Base-by-base conservation (phyloP, 2,329 filamentous ascomycete genomes). In the Peltaster fructicola region DNA sequence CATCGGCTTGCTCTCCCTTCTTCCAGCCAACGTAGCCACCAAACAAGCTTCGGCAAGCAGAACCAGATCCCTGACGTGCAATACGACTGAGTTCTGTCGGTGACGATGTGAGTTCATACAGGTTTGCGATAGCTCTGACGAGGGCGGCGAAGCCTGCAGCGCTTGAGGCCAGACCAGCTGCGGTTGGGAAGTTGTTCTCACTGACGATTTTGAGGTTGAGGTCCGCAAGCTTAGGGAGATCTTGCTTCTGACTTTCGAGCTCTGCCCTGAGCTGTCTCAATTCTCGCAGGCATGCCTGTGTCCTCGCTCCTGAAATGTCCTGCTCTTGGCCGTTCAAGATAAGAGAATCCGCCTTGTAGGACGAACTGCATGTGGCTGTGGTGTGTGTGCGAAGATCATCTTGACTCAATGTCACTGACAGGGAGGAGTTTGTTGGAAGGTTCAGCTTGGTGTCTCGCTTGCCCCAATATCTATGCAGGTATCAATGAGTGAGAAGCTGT, bases 101-200 rank as follows among this genome's bases (percentile, higher is more conserved):
- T 0, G 73, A 72, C 31, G 81, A 68, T 4, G 77, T 73, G 5
- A 98, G 70, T 48, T 78, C 64, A 58, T 95, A 98, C 19, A 98
- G 68, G 51, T 95, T 68, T 17, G 88, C 88, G 40, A 98, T 80
- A 36, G 80, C 84, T 30, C 82, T 69, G 11, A 95, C 65, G 1
- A 73, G 55, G 8, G 69, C 68, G 17, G 68, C 69, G 38, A 73
- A 70, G 13, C 68, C 69, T n/a, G 68, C 68, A n/a, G 68, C 68
- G 12, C 59, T 62, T 37, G 60, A 63, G 19, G 68, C 68, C 14
- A 98, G 71, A 5, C 88, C 88, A 4, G 88, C 88, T 14, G 88
- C 88, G 3, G 88, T 98, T 35, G 88, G 88, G 65, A 98, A 98
- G 65, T 98, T 98, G 66, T 98, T 98, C 59, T 88, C 78, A 29